Conservation (phyloP, 1,284 basidiomycete species). For the Blastosporella zonata region DNA sequence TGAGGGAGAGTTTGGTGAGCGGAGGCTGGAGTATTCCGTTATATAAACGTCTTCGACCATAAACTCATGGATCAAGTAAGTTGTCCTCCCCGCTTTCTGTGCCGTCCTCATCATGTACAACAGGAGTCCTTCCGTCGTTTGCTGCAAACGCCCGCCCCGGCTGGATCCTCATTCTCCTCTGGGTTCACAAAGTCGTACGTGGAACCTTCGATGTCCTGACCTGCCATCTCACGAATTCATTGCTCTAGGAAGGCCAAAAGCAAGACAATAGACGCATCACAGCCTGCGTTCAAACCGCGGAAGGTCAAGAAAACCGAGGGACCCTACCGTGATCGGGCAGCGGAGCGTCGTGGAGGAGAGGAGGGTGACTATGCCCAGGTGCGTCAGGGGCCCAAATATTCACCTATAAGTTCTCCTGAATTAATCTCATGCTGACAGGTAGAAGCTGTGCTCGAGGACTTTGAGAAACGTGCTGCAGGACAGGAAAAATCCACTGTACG, state of each 20-base stretch:
- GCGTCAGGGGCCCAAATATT: slow-evolving; percentile 21
- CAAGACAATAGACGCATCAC: slow-evolving; percentile 32
- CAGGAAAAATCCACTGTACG: slow-evolving; percentile 60
- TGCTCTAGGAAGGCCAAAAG: slow-evolving; percentile 26
- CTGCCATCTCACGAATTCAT: not conserved
- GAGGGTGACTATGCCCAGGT: slow-evolving; percentile 72
- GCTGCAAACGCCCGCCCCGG: slow-evolving; percentile 24
- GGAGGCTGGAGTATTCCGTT: not conserved
- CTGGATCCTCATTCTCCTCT: slow-evolving; percentile 21
- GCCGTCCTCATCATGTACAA: not conserved
- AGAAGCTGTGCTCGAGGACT: slow-evolving; percentile 77
- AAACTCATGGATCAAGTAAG: slow-evolving; percentile 29
- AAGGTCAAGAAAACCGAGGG: slow-evolving; percentile 63
- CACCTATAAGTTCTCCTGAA: not conserved
- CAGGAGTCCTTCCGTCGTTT: slow-evolving; percentile 36
- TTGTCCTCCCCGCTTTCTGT: not conserved
- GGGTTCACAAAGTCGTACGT: slow-evolving; percentile 26
- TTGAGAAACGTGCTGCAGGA: slow-evolving; percentile 59
- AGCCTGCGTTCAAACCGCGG: slow-evolving; percentile 71
- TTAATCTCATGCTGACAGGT: slow-evolving; percentile 44
- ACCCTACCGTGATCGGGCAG: slow-evolving; percentile 68
- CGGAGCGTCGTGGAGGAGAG: slow-evolving; percentile 59
- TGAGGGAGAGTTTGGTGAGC: too few relatives aligned
- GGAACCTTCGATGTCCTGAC: slow-evolving; percentile 5
- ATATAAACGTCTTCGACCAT: not conserved